These are phyloP conservation scores for Penicillium crustosum DNA, from an alignment of 2,329 filamentous ascomycete genomes.

Conservation along the genomic window DNA sequence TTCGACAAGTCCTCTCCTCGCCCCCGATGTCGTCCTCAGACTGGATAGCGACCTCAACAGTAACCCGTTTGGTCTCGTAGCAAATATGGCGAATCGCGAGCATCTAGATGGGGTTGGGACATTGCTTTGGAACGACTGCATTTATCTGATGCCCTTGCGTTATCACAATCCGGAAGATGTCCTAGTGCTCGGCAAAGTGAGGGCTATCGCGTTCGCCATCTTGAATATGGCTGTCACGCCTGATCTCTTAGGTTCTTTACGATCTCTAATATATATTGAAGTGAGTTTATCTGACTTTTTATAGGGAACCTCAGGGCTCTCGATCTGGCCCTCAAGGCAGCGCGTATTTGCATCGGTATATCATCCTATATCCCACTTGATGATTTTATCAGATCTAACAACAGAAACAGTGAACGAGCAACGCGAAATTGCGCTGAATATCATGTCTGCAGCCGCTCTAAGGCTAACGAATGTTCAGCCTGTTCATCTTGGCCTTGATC, in stretches of 20 bases:
- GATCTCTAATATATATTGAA: not conserved
- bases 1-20: not conserved
- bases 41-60: not conserved
- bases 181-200: not conserved
- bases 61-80: not conserved
- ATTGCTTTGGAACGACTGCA: slow-evolving; percentile 42
- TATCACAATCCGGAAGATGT: slow-evolving; percentile 2
- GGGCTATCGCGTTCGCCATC: slow-evolving; percentile 1
- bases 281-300: not conserved
- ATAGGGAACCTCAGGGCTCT: slow-evolving; percentile 52
- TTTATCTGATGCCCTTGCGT: slow-evolving; percentile 18
- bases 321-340: slow-evolving; percentile 66
- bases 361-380: slow-evolving; percentile 1
- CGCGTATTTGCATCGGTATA: slow-evolving; percentile 62
- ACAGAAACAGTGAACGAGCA: slow-evolving; percentile 51
- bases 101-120: slow-evolving; percentile 35
- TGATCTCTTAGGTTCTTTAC: not conserved
- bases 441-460: slow-evolving; percentile 64
- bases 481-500: slow-evolving; percentile 11
- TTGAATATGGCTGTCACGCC: not conserved
- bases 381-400: slow-evolving; percentile 19
- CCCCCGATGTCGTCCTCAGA: not conserved
- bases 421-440: slow-evolving; percentile 57
- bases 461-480: slow-evolving; percentile 47
- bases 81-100: too few species aligned